Conservation (phyloP, 1,139 yeast genomes). For the Candida tropicalis region DNA sequence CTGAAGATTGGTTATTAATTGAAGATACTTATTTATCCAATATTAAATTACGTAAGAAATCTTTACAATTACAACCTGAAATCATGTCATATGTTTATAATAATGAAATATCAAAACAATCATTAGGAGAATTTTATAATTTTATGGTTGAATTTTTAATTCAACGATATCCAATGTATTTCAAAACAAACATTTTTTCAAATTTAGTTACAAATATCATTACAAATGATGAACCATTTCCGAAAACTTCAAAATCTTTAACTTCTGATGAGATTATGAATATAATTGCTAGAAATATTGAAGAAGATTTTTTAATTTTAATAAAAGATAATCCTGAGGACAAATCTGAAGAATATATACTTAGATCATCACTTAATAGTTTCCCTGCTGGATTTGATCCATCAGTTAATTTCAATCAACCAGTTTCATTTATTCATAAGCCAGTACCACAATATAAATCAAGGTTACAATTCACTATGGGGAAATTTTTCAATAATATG, state of each 20-base stretch:
- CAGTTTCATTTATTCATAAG: conserved; percentile 40
- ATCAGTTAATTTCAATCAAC: conserved; percentile 31
- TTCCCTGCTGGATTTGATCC: conserved; percentile 51
- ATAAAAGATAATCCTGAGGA: conserved; percentile 38
- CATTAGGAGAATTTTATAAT: conserved; percentile 39
- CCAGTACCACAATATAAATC: conserved; percentile 46
- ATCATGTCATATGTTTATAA: conserved; percentile 27
- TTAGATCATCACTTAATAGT: conserved; percentile 39
- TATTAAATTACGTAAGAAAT: conserved; percentile 24
- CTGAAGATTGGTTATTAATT: conserved; percentile 41
- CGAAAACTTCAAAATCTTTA: conserved; percentile 19
- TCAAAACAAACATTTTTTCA: conserved; percentile 15
- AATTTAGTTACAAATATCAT: conserved; percentile 27
- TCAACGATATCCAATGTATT: conserved; percentile 38
- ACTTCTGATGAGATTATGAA: conserved; percentile 25
- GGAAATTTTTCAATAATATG: conserved; percentile 39
- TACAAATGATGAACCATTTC: conserved; percentile 30
- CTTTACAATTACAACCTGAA: conserved; percentile 22
- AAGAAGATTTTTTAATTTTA: conserved; percentile 44
- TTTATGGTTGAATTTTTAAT: conserved; percentile 28
- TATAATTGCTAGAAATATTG: conserved; percentile 33
- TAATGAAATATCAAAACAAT: conserved; percentile 22
- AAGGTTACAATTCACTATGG: conserved; percentile 39
- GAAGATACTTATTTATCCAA: conserved; percentile 37
- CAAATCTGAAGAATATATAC: conserved; percentile 36